phyloP scores from a whole-genome alignment of 2,329 filamentous ascomycete species.

The Sporothrix brasiliensis region DNA sequence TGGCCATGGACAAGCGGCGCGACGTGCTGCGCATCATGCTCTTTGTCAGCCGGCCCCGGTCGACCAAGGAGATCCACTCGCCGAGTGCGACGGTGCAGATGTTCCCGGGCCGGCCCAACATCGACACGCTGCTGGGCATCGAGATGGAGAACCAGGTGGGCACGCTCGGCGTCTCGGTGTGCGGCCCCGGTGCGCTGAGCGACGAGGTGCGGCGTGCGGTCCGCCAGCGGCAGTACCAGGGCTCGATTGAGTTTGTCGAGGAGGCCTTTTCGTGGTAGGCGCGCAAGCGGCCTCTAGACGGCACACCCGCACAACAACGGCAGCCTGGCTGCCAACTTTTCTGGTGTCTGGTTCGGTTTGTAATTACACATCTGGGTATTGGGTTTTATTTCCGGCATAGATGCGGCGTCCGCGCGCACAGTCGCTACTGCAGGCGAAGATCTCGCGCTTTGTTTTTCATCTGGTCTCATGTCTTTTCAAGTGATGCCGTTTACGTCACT shows the following conservation, averaged over 20 bases:
- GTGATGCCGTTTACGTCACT: no score
- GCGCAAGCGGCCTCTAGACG: background rate
- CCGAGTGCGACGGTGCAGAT: conserved; percentile 78
- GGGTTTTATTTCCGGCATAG: background rate
- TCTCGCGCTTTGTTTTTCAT: background rate
- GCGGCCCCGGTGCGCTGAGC: conserved; percentile 71
- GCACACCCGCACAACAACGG: background rate
- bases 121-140: conserved; percentile 69
- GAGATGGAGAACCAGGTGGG: conserved; percentile 76
- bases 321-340: background rate
- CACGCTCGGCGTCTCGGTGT: conserved; percentile 73
- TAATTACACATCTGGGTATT: conserved; percentile 15
- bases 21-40: conserved; percentile 76
- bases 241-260: conserved; percentile 76
- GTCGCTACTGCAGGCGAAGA: conserved; percentile 16
- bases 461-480: background rate
- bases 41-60: conserved; percentile 73
- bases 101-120: conserved; percentile 78
- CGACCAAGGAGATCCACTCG: conserved; percentile 79
- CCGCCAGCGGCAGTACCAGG: conserved; percentile 63
- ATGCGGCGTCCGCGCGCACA: conserved; percentile 17
- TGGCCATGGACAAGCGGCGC: conserved; percentile 72
- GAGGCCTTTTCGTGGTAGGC: conserved; percentile 69
- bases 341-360: conserved; percentile 8
- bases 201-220: conserved; percentile 74